Conservation (phyloP, 371 early-diverging fungal species). For the Choanephora cucurbitarum region DNA sequence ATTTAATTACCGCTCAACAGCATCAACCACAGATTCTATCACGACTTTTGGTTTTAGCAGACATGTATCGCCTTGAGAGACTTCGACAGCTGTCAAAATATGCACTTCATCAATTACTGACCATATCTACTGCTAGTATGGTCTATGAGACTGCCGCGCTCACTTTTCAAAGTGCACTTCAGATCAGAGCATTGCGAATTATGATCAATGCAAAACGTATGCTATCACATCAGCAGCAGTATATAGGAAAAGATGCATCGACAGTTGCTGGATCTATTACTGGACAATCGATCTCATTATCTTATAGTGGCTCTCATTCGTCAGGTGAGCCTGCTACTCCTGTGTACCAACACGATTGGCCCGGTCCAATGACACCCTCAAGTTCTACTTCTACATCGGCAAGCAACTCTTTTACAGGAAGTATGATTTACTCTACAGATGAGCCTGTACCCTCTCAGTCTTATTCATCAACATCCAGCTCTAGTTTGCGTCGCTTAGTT, state of each 20-base stretch:
- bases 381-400: too few species aligned
- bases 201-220: slow-evolving; percentile 66
- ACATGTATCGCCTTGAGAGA: slow-evolving; percentile 60
- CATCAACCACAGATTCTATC: slow-evolving; percentile 63
- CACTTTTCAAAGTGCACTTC: slow-evolving; percentile 59
- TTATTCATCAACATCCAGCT: too few species aligned
- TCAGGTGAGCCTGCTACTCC: too few species aligned
- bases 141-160: slow-evolving; percentile 67
- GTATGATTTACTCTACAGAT: too few species aligned
- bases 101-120: slow-evolving; percentile 69
- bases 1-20: slow-evolving; percentile 66
- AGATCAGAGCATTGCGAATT: slow-evolving; percentile 62
- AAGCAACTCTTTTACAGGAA: too few species aligned
- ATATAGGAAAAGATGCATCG: not conserved
- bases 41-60: slow-evolving; percentile 64
- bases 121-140: slow-evolving; percentile 68
- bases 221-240: slow-evolving; percentile 56
- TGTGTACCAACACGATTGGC: too few species aligned
- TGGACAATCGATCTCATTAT: too few species aligned
- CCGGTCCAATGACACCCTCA: too few species aligned
- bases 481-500: too few species aligned
- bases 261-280: too few species aligned
- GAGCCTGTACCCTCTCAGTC: too few species aligned
- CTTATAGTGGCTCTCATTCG: too few species aligned
- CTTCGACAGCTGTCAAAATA: slow-evolving; percentile 61